Conservation (phyloP, 2,329 filamentous ascomycete species). For the Xylogone sp. region DNA sequence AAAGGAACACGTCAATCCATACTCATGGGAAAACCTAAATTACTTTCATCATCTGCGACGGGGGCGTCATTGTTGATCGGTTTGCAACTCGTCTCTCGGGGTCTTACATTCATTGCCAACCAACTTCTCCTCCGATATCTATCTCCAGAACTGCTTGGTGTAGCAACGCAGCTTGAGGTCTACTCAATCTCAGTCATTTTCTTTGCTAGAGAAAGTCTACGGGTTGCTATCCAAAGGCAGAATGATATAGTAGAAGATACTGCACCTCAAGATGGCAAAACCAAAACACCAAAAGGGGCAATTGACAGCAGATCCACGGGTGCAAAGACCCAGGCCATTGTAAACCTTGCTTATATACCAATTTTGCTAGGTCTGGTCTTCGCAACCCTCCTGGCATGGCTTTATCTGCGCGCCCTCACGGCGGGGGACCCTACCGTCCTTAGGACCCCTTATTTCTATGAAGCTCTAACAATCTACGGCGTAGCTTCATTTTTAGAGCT, state of each 20-base stretch:
- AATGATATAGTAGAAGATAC: conserved; percentile 26
- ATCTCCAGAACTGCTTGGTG: conserved; percentile 78
- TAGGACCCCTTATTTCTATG: conserved; percentile 58
- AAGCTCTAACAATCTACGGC: conserved; percentile 52
- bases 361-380: conserved; percentile 64
- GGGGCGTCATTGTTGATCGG: conserved; percentile 84
- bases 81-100: conserved; percentile 82
- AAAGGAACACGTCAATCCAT: neutral
- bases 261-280: conserved; percentile 12
- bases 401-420: conserved; percentile 58
- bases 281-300: conserved; percentile 17
- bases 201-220: conserved; percentile 86
- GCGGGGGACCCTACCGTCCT: conserved; percentile 43
- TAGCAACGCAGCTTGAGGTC: conserved; percentile 86
- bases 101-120: conserved; percentile 87
- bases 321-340: conserved; percentile 64
- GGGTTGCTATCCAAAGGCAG: conserved; percentile 86
- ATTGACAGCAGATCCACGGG: conserved; percentile 22
- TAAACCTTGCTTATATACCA: conserved; percentile 85
- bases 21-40: neutral
- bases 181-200: conserved; percentile 92
- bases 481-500: conserved; percentile 67
- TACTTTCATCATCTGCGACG: neutral
- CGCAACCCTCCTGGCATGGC: conserved; percentile 58
- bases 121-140: conserved; percentile 85